A percentile compares a stretch with the other conserved stretches of the same genome.
Conservation (phyloP, 495 filamentous ascomycete genomes). For the Penicillium robsamsonii region DNA sequence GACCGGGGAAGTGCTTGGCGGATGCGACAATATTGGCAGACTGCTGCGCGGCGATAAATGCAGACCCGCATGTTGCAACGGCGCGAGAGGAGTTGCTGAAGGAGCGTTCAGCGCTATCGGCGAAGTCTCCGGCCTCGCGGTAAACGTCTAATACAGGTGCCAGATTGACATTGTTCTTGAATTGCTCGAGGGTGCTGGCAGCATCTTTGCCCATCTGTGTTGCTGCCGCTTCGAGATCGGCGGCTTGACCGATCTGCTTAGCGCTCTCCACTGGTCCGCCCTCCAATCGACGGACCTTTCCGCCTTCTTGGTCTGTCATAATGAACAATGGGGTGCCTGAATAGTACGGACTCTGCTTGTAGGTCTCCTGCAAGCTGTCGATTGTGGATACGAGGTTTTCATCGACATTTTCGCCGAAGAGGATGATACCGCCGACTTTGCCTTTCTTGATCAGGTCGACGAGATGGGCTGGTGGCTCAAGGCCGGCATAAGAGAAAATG, state of each 20-base stretch:
- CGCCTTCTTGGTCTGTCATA: conserved; percentile 42
- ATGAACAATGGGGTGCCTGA: conserved; percentile 30
- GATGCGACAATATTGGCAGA: conserved; percentile 33
- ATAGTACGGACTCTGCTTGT: conserved; percentile 24
- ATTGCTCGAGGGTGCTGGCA: conserved; percentile 20
- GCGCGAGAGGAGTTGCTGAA: conserved; percentile 27
- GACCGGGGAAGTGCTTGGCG: conserved; percentile 36
- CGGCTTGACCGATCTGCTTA: conserved; percentile 28
- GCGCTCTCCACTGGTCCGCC: conserved; percentile 32
- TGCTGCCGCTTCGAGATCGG: conserved; percentile 21
- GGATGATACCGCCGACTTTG: conserved; percentile 35
- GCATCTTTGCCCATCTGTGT: conserved; percentile 28
- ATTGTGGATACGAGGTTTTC: conserved; percentile 22
- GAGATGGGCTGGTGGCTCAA: conserved; percentile 26
- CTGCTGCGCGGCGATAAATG: conserved; percentile 34
- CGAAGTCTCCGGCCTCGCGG: conserved; percentile 30
- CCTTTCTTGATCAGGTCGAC: conserved; percentile 29
- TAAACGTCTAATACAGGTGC: conserved; percentile 35
- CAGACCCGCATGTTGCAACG: conserved; percentile 24
- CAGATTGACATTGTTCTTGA: conserved; percentile 31
- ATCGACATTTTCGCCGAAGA: conserved; percentile 38
- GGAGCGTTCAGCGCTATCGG: conserved; percentile 29
- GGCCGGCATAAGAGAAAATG: conserved; percentile 36
- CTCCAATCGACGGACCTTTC: conserved; percentile 29
- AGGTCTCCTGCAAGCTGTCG: conserved; percentile 26